A percentile compares a stretch with the other conserved stretches of the same genome.
These are phyloP conservation scores for Chrysochromulina tobinii DNA, from an alignment of 78 protist species.

Conservation along the genomic window DNA sequence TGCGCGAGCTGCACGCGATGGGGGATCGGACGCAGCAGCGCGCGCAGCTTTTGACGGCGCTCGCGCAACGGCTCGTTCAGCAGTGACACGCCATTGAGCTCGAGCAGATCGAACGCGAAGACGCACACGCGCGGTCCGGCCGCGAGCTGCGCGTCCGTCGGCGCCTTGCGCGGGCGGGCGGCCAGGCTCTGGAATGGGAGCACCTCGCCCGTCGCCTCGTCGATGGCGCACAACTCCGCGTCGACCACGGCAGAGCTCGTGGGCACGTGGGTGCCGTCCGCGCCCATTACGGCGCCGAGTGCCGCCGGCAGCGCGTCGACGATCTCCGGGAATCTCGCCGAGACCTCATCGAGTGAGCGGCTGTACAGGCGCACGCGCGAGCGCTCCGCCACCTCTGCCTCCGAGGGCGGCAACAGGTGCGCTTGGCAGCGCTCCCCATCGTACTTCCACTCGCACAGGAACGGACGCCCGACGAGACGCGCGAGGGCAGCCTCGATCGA, in stretches of 20 bases:
- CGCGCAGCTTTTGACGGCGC: constrained; percentile 44
- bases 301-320: not conserved
- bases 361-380: constrained; percentile 75
- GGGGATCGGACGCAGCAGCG: not conserved
- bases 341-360: constrained; percentile 91
- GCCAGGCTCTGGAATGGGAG: constrained; percentile 90
- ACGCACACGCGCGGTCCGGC: constrained; percentile 71
- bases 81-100: constrained; percentile 79
- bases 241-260: constrained; percentile 55
- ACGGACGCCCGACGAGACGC: constrained; percentile 22
- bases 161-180: constrained; percentile 84
- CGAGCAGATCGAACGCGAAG: constrained; percentile 95
- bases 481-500: constrained; percentile 70
- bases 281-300: not conserved
- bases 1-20: constrained; percentile 66
- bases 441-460: constrained; percentile 97
- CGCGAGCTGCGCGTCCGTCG: constrained; percentile 49
- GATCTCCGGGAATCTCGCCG: constrained; percentile 94
- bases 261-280: not conserved
- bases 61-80: not conserved
- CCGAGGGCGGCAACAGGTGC: constrained; percentile 59
- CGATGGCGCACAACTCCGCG: constrained; percentile 94
- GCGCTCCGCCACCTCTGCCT: not conserved
- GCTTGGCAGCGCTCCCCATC: constrained; percentile 84
- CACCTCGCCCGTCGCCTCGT: constrained; percentile 60